These are phyloP conservation scores for Jamesozyma lodderae DNA, from an alignment of 805 yeast species.

Conservation along the genomic window DNA sequence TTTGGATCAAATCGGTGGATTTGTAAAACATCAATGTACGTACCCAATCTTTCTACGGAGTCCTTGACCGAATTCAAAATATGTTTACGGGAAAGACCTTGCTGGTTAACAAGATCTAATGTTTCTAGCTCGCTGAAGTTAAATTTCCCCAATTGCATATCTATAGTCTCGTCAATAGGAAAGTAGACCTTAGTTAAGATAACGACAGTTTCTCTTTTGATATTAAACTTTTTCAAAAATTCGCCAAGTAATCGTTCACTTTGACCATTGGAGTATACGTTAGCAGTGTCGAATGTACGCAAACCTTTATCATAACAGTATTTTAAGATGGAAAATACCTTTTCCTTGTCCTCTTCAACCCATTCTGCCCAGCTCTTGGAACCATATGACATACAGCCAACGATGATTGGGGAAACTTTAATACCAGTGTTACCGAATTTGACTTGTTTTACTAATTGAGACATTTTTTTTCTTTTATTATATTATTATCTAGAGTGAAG, in stretches of 20 bases:
- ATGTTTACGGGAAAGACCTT: conserved; percentile 39
- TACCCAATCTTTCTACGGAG: conserved; percentile 37
- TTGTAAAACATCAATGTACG: conserved; percentile 44
- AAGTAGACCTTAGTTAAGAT: conserved; percentile 40
- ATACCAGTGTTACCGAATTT: conserved; percentile 41
- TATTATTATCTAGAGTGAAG: no score
- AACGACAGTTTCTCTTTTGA: conserved; percentile 46
- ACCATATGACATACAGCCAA: conserved; percentile 51
- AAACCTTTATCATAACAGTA: conserved; percentile 39
- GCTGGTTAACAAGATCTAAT: conserved; percentile 19
- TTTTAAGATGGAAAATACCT: conserved; percentile 37
- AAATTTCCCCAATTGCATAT: not conserved
- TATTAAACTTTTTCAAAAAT: conserved; percentile 42
- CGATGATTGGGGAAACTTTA: conserved; percentile 39
- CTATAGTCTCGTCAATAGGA: conserved; percentile 24
- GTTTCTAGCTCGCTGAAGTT: not conserved
- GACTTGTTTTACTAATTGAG: conserved; percentile 13
- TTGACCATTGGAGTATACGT: conserved; percentile 39
- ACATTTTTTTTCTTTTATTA: no score
- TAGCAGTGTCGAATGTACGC: conserved; percentile 43
- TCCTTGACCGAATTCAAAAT: conserved; percentile 37
- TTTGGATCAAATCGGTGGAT: conserved; percentile 44
- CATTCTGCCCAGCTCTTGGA: conserved; percentile 36
- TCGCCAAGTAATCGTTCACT: conserved; percentile 44
- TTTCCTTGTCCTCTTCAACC: conserved; percentile 41